Conservation (phyloP, 73 alveolate species). For the Diophrys sp. region DNA sequence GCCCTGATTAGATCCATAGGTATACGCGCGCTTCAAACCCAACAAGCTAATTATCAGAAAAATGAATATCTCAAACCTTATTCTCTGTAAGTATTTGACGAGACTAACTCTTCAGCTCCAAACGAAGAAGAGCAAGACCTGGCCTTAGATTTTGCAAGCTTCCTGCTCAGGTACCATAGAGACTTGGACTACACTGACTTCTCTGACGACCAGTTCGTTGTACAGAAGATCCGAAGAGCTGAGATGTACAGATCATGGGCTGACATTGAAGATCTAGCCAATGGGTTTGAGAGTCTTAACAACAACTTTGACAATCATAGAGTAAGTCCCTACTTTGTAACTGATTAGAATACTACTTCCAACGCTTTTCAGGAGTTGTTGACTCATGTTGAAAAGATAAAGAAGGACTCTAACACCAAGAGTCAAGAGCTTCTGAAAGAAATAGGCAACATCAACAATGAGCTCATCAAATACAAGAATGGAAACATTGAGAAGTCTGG, state of each 20-base stretch:
- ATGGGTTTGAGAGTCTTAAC: conserved; percentile 39
- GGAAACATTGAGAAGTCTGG: neutral
- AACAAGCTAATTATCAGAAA: conserved; percentile 28
- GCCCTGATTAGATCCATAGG: conserved; percentile 49
- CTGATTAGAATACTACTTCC: conserved; percentile 32
- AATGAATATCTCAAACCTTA: conserved; percentile 40
- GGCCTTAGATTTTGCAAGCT: conserved; percentile 44
- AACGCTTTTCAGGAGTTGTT: conserved; percentile 51
- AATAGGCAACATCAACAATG: neutral
- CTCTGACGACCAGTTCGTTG: conserved; percentile 33
- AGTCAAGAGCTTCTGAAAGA: conserved; percentile 3
- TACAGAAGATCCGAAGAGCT: conserved; percentile 36
- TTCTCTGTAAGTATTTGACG: conserved; percentile 1
- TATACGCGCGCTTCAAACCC: conserved; percentile 46
- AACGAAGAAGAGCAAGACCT: conserved; percentile 38
- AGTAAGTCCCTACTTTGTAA: neutral
- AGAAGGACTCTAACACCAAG: neutral
- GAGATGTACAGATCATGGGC: conserved; percentile 55
- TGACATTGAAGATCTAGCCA: conserved; percentile 59
- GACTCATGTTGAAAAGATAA: neutral
- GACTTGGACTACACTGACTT: conserved; percentile 46
- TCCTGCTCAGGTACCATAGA: conserved; percentile 42
- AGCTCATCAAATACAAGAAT: neutral
- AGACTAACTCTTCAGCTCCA: conserved; percentile 2
- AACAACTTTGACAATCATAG: conserved; percentile 35